A percentile compares a stretch with the other conserved stretches of the same genome.
Evolutionary conservation across 805 yeast genomes (phyloP).

Genomic region (Candida caryicola): DNA sequence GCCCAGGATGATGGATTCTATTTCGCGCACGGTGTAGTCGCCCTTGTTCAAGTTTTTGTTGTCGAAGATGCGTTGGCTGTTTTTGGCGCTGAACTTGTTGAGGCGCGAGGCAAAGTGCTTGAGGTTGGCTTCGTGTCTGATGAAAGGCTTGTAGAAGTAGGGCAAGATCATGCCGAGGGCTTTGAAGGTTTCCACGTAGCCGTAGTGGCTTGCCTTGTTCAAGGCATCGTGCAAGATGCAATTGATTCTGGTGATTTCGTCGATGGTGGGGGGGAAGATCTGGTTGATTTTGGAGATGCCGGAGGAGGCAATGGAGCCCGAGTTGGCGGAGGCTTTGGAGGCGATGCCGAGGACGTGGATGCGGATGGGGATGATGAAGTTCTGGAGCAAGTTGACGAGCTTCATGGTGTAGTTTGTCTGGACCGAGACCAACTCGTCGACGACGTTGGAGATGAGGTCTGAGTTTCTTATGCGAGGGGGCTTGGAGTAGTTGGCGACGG

Average conservation of each 20-base stretch:
- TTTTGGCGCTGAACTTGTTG: slow-evolving; percentile 36
- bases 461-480: slow-evolving; percentile 7
- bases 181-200: slow-evolving; percentile 70
- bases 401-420: slow-evolving; percentile 75
- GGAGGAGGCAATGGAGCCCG: slow-evolving; percentile 36
- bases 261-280: slow-evolving; percentile 91
- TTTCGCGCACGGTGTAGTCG: slow-evolving; percentile 25
- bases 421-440: slow-evolving; percentile 63
- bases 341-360: slow-evolving; percentile 56
- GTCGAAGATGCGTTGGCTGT: slow-evolving; percentile 26
- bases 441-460: slow-evolving; percentile 43
- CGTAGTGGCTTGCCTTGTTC: slow-evolving; percentile 61
- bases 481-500: slow-evolving; percentile 29
- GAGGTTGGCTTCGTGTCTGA: slow-evolving; percentile 92
- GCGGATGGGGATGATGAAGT: slow-evolving; percentile 75
- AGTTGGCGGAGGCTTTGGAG: background rate
- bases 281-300: slow-evolving; percentile 69
- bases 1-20: slow-evolving; percentile 54
- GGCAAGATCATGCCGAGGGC: slow-evolving; percentile 85
- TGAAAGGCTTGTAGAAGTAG: slow-evolving; percentile 87
- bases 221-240: slow-evolving; percentile 79
- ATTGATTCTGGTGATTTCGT: slow-evolving; percentile 87
- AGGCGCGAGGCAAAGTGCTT: slow-evolving; percentile 57
- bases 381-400: slow-evolving; percentile 72
- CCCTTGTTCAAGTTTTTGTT: slow-evolving; percentile 29